These are phyloP conservation scores for Cladosporium velox DNA, from an alignment of 2,329 filamentous ascomycete species.

Conservation along the genomic window DNA sequence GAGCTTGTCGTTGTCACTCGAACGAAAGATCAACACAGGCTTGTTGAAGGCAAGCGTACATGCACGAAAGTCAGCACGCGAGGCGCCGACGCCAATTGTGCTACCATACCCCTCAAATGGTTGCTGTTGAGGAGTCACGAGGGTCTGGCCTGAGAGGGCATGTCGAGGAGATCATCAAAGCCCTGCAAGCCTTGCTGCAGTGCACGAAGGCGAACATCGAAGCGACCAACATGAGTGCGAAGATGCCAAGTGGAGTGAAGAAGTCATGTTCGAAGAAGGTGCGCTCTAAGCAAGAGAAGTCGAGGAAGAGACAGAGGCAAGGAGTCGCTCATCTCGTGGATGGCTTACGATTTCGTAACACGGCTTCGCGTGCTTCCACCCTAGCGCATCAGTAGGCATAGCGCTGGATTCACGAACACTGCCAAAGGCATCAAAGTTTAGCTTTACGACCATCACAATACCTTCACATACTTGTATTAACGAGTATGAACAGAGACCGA, in stretches of 20 bases:
- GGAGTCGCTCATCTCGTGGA: background rate
- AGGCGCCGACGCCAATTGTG: background rate
- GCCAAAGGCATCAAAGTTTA: background rate
- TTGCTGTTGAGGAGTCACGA: background rate
- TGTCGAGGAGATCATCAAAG: constrained; percentile 6
- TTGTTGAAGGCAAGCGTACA: background rate
- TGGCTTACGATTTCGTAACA: background rate
- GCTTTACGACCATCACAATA: background rate
- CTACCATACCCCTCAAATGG: background rate
- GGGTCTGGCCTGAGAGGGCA: background rate
- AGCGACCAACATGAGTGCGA: background rate
- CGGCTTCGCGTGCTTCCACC: too few species aligned
- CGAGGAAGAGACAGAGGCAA: background rate
- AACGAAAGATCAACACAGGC: background rate
- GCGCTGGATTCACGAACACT: background rate
- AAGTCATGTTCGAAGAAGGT: background rate
- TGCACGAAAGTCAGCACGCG: background rate
- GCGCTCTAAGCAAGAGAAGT: background rate
- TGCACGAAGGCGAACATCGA: background rate
- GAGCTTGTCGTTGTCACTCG: constrained; percentile 5
- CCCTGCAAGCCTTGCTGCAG: constrained; percentile 1
- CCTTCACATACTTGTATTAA: background rate
- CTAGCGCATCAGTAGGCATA: background rate
- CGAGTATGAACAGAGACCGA: background rate
- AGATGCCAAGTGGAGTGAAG: background rate